Evolutionary conservation across 2,329 filamentous ascomycete genomes (phyloP).

Genomic region (Pestalotiopsis sp.): DNA sequence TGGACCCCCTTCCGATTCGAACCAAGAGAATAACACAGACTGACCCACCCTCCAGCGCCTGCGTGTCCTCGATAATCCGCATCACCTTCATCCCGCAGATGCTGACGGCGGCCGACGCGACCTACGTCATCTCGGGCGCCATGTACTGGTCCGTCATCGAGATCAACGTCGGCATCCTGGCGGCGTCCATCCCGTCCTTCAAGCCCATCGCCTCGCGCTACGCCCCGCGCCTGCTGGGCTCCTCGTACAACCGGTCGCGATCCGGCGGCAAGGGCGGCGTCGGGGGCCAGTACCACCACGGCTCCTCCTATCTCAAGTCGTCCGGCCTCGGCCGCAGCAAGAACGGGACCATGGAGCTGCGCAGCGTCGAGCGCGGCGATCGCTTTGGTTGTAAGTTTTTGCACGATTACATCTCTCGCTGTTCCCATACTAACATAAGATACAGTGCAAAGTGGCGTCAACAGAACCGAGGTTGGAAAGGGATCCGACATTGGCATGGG

Average conservation of each 20-base stretch:
- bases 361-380: slow-evolving; percentile 11
- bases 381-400: not conserved
- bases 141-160: slow-evolving; percentile 44
- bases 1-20: not conserved
- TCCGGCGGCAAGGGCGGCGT: not conserved
- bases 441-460: not conserved
- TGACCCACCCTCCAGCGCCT: slow-evolving; percentile 34
- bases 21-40: not conserved
- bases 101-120: slow-evolving; percentile 37
- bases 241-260: slow-evolving; percentile 15
- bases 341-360: slow-evolving; percentile 12
- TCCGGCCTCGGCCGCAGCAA: not conserved
- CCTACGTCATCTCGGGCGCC: slow-evolving; percentile 38
- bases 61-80: slow-evolving; percentile 47
- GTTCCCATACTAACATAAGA: not conserved
- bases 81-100: slow-evolving; percentile 47
- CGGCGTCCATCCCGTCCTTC: slow-evolving; percentile 37
- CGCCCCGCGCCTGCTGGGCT: slow-evolving; percentile 38
- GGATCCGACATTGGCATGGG: not conserved
- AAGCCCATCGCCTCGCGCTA: slow-evolving; percentile 38
- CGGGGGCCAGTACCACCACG: not conserved
- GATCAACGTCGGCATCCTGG: slow-evolving; percentile 38
- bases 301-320: not conserved
- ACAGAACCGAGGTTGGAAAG: slow-evolving; percentile 7
- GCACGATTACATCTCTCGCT: too few relatives aligned